Conservation (phyloP, 2,329 filamentous ascomycete genomes). For the Ceratocystis albifundus region DNA sequence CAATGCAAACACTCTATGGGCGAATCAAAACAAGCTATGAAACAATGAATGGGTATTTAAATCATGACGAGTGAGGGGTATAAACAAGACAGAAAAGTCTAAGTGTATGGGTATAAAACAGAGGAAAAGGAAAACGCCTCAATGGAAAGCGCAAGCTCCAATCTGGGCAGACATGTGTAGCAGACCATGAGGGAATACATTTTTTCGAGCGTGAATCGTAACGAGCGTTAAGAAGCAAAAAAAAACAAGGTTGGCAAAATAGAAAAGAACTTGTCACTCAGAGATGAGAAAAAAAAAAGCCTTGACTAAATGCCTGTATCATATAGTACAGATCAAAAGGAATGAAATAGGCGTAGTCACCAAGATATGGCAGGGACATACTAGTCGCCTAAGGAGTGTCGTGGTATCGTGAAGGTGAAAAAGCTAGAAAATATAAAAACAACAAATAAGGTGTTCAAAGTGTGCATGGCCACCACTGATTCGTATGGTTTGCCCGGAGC, state of each 20-base stretch:
- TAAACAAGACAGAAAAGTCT: constrained; percentile 2
- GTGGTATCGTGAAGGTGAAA: constrained; percentile 2
- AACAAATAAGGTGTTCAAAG: not conserved
- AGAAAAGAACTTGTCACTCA: not conserved
- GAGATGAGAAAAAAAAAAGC: not conserved
- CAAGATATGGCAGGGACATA: not conserved
- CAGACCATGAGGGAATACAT: not conserved
- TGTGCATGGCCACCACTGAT: not conserved
- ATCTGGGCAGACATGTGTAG: not conserved
- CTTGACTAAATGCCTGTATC: not conserved
- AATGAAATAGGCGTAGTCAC: not conserved
- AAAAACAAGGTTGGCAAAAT: not conserved
- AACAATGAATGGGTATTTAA: constrained; percentile 1
- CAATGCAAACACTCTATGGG: not conserved
- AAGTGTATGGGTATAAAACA: not conserved
- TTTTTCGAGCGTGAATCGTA: not conserved
- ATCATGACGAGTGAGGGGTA: not conserved
- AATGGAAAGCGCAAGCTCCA: not conserved
- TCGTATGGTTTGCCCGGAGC: not conserved
- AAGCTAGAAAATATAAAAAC: not conserved
- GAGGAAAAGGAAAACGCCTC: not conserved
- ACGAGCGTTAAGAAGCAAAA: not conserved
- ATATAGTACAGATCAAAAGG: not conserved
- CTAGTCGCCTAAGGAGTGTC: constrained; percentile 7
- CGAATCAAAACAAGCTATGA: not conserved